phyloP scores from a whole-genome alignment of 345 rosid species.

The Carallia pectinifolia region DNA sequence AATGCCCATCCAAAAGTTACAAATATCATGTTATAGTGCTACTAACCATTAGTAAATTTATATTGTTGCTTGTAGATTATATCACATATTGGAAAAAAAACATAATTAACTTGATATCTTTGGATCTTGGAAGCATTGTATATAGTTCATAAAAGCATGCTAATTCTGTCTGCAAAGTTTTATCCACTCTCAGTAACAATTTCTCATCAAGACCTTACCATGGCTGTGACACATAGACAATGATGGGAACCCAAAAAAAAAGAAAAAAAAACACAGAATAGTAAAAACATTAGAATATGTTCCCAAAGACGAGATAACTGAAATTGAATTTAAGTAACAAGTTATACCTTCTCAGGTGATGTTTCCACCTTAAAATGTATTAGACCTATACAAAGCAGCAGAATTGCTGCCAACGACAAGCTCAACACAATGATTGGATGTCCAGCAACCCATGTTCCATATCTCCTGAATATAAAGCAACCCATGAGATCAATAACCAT shows the following conservation, averaged over 20 bases:
- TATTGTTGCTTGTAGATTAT: too few relatives aligned
- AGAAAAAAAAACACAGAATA: too few relatives aligned
- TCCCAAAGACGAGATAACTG: background rate
- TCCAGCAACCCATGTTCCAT: conserved; percentile 93
- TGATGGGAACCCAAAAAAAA: too few relatives aligned
- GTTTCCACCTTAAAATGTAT: conserved; percentile 95
- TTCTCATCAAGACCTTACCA: too few relatives aligned
- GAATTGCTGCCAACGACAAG: conserved; percentile 61
- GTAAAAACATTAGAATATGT: background rate
- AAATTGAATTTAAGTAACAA: background rate
- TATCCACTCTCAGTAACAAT: too few relatives aligned
- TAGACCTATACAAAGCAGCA: conserved; percentile 84
- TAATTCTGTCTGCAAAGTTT: too few relatives aligned
- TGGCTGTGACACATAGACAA: too few relatives aligned
- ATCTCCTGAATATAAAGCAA: conserved; percentile 54
- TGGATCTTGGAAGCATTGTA: too few relatives aligned
- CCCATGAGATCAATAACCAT: conserved; percentile 15
- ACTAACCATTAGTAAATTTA: too few relatives aligned
- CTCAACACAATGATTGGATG: conserved; percentile 67
- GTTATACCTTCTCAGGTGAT: conserved; percentile 84
- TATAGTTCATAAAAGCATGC: too few relatives aligned
- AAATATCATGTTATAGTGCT: too few relatives aligned
- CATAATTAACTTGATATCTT: background rate
- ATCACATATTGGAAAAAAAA: background rate
- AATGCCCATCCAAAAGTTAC: too few relatives aligned